These are phyloP conservation scores for Solanum etuberosum DNA, from an alignment of 257 asterid species.

Conservation along the genomic window DNA sequence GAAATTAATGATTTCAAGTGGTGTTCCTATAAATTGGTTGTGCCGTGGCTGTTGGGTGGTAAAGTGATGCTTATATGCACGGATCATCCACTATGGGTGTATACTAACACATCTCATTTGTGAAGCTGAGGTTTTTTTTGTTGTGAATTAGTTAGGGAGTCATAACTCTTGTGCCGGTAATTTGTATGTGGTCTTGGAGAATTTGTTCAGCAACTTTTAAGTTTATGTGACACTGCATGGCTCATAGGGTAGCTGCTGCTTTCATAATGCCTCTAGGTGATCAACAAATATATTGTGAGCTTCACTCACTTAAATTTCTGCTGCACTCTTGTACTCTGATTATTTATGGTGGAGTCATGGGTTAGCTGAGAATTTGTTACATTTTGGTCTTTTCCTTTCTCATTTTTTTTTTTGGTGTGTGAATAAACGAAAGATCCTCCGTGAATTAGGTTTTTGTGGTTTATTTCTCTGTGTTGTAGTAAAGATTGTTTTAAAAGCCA, in stretches of 20 bases:
- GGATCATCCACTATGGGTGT: not conserved
- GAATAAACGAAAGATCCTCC: not conserved
- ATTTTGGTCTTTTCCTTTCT: not conserved
- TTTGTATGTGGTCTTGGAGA: not conserved
- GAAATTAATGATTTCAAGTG: not conserved
- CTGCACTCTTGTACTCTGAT: not conserved
- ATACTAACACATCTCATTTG: not conserved
- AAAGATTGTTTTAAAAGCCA: not conserved
- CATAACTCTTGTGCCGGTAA: not conserved
- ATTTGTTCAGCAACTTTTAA: not conserved
- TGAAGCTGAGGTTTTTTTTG: not conserved
- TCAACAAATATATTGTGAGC: not conserved
- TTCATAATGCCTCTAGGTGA: not conserved
- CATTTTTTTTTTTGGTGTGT: not conserved
- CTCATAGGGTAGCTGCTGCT: not conserved
- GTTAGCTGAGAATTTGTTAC: not conserved
- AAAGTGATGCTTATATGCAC: not conserved
- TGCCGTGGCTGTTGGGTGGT: not conserved
- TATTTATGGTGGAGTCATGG: not conserved
- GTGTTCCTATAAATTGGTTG: not conserved
- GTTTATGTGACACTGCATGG: not conserved
- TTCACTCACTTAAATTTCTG: not conserved
- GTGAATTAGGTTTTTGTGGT: not conserved
- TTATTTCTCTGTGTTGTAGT: not conserved
- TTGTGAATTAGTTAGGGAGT: not conserved